phyloP scores from a whole-genome alignment of 768 basidiomycete genomes.

The Ramaria rubella region DNA sequence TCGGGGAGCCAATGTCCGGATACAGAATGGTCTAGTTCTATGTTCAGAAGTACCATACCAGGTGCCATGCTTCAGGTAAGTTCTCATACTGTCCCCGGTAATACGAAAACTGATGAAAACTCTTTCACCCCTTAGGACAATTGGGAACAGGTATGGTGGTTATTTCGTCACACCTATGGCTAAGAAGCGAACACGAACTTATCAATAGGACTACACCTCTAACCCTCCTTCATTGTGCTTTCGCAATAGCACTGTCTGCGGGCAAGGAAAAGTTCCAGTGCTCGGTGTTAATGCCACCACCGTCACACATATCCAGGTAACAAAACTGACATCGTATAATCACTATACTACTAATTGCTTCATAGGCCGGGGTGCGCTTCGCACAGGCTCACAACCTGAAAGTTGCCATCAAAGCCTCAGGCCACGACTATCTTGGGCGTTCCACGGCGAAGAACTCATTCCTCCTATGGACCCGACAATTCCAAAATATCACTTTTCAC shows the following conservation, averaged over 20 bases:
- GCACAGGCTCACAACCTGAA: conserved; percentile 25
- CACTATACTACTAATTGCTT: neutral
- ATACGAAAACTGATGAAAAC: neutral
- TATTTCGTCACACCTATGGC: neutral
- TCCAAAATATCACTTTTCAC: conserved; percentile 30
- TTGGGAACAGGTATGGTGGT: conserved; percentile 12
- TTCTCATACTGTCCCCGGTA: neutral
- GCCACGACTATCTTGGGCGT: conserved; percentile 40
- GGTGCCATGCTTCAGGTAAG: conserved; percentile 9
- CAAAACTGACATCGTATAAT: neutral
- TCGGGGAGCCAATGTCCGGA: neutral
- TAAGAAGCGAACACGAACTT: neutral
- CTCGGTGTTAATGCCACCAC: conserved; percentile 26
- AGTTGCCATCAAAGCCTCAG: conserved; percentile 26
- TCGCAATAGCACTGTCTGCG: conserved; percentile 20
- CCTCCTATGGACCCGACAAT: conserved; percentile 35
- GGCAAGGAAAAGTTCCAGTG: conserved; percentile 28
- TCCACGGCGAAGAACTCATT: conserved; percentile 36
- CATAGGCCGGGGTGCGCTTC: conserved; percentile 26
- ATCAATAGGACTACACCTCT: conserved; percentile 9
- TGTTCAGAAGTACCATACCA: neutral
- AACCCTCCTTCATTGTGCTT: conserved; percentile 12
- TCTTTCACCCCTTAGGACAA: conserved; percentile 1
- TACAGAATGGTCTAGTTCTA: neutral
- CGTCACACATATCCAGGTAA: conserved; percentile 26